Percentiles rank a stretch among this genome's conserved stretches.
Evolutionary conservation across 805 yeast species (phyloP).

Genomic region (Myxozyma sirexii): DNA sequence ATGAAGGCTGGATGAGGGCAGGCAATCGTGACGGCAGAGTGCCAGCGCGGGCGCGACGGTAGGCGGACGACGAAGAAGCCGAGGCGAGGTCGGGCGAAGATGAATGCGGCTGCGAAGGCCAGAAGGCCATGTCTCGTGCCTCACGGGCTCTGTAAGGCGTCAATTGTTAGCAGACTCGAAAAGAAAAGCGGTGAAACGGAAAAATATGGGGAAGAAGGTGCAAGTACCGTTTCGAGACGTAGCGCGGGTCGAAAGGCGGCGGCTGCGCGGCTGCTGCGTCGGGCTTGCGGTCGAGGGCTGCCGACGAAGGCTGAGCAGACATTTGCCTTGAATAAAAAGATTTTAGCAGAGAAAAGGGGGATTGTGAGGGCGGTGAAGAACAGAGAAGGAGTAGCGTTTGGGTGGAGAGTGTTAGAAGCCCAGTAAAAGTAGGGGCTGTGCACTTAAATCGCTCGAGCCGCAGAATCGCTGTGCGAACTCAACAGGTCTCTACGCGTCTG

Average conservation of each 20-base stretch:
- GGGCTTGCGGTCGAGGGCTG: slow-evolving; percentile 3
- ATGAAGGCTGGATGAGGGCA: slow-evolving; percentile 18
- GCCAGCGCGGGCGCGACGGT: slow-evolving; percentile 72
- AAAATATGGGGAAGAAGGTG: not conserved
- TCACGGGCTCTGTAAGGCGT: slow-evolving; percentile 22
- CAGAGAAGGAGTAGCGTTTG: not conserved
- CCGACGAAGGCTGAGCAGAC: slow-evolving; percentile 10
- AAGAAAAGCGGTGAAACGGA: not conserved
- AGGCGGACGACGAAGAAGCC: slow-evolving; percentile 25
- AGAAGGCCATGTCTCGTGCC: slow-evolving; percentile 16
- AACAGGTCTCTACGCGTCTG: not conserved
- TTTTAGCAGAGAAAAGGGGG: not conserved
- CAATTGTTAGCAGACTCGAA: not conserved
- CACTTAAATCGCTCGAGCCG: not conserved
- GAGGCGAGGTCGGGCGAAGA: slow-evolving; percentile 4
- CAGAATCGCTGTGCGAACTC: not conserved
- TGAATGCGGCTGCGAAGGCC: slow-evolving; percentile 9
- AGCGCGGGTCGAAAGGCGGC: slow-evolving; percentile 26
- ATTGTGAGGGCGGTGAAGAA: not conserved
- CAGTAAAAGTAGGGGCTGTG: not conserved
- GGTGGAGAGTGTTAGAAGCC: not conserved
- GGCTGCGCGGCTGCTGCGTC: slow-evolving; percentile 18
- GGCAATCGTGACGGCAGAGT: slow-evolving; percentile 69
- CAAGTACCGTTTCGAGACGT: slow-evolving; percentile 22
- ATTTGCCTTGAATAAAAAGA: not conserved